phyloP scores from a whole-genome alignment of 1,284 basidiomycete species.

The Athelia sp. region DNA sequence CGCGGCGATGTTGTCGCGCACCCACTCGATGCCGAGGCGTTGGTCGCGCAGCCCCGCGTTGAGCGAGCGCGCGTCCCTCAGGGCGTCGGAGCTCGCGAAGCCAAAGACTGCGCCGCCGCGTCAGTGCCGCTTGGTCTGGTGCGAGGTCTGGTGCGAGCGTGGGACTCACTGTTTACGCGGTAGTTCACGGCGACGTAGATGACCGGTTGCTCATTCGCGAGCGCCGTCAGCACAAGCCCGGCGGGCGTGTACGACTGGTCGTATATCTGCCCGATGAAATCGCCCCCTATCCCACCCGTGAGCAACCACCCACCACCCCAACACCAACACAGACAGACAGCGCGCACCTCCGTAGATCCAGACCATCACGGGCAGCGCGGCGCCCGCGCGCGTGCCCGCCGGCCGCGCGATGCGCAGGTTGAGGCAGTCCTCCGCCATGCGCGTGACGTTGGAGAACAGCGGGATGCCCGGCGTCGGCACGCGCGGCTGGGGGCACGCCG shows the following conservation, averaged over 20 bases:
- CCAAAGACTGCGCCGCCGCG: no score
- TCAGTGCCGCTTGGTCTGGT: no score
- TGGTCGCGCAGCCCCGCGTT: background rate
- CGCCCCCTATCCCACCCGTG: no score
- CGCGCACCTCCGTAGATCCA: constrained; percentile 6
- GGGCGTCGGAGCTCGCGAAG: no score
- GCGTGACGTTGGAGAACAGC: background rate
- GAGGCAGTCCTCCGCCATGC: constrained; percentile 6
- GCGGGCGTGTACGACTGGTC: background rate
- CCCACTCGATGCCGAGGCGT: background rate
- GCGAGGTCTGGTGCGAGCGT: no score
- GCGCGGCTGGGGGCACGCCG: no score
- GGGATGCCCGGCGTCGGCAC: no score
- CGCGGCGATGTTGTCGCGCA: background rate
- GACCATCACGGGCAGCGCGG: constrained; percentile 4
- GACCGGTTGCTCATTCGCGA: background rate
- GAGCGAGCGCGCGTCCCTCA: background rate
- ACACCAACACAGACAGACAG: no score
- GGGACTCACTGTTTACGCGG: background rate
- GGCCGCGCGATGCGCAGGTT: constrained; percentile 4
- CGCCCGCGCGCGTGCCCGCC: background rate
- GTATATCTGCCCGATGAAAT: no score
- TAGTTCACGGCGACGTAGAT: background rate
- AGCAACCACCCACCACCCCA: no score
- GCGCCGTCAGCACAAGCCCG: background rate